Conservation (phyloP, 169 alveolate genomes). For the Plasmodium gaboni region DNA sequence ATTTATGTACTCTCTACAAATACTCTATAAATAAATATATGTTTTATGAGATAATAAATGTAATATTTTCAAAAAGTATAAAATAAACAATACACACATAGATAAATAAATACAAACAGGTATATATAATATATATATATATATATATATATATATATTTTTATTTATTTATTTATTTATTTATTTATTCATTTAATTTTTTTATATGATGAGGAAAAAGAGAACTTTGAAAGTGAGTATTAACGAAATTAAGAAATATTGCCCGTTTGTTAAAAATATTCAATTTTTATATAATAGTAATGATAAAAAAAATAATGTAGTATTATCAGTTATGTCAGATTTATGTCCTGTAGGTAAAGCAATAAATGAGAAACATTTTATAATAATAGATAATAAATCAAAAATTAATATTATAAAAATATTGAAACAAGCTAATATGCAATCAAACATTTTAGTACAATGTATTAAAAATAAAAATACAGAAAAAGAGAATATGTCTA, state of each 20-base stretch:
- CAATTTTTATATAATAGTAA: slow-evolving; percentile 20
- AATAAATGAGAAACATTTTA: slow-evolving; percentile 67
- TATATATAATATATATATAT: neutral
- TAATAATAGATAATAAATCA: slow-evolving; percentile 71
- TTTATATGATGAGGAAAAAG: slow-evolving; percentile 53
- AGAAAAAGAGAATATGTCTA: slow-evolving; percentile 4
- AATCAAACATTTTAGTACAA: slow-evolving; percentile 12
- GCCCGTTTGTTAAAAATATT: slow-evolving; percentile 71
- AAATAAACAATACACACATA: too few species aligned
- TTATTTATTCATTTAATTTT: neutral
- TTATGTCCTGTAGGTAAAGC: slow-evolving; percentile 75
- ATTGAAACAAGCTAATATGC: slow-evolving; percentile 30
- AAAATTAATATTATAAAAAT: slow-evolving; percentile 53
- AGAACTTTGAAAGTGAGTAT: slow-evolving; percentile 68
- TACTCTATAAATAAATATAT: too few species aligned
- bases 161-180: neutral
- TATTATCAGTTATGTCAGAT: slow-evolving; percentile 67
- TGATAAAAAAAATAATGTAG: slow-evolving; percentile 70
- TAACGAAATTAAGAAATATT: slow-evolving; percentile 61
- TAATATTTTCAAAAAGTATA: too few species aligned
- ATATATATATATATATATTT: neutral
- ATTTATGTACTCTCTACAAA: too few species aligned
- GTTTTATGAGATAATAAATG: too few species aligned
- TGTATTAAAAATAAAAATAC: slow-evolving; percentile 7
- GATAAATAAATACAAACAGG: too few species aligned